phyloP scores from a whole-genome alignment of 1,139 yeast genomes.

The Pichia terricola region DNA sequence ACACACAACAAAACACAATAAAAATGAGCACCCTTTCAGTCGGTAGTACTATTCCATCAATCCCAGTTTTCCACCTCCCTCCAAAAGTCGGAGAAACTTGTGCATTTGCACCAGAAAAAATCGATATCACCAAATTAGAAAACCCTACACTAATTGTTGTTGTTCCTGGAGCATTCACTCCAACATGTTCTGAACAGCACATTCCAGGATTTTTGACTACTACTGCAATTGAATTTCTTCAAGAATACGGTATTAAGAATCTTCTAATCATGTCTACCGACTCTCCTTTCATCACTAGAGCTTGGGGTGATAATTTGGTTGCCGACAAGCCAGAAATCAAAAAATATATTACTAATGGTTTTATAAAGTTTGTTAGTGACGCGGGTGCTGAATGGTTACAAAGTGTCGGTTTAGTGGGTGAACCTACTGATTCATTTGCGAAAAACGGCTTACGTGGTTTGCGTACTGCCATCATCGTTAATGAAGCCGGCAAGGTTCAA shows the following conservation, averaged over 20 bases:
- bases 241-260: slow-evolving; percentile 61
- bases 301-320: slow-evolving; percentile 73
- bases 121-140: slow-evolving; percentile 14
- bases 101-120: slow-evolving; percentile 5
- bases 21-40: background rate
- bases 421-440: slow-evolving; percentile 51
- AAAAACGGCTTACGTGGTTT: slow-evolving; percentile 25
- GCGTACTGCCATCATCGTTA: slow-evolving; percentile 15
- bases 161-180: slow-evolving; percentile 91
- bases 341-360: slow-evolving; percentile 25
- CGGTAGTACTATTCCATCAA: slow-evolving; percentile 5
- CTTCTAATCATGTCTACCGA: slow-evolving; percentile 68
- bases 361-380: slow-evolving; percentile 63
- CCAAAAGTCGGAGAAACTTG: slow-evolving; percentile 10
- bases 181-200: slow-evolving; percentile 76
- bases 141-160: slow-evolving; percentile 44
- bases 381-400: slow-evolving; percentile 28
- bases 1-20: too few species aligned
- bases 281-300: slow-evolving; percentile 71
- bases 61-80: slow-evolving; percentile 7
- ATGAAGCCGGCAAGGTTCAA: slow-evolving; percentile 42
- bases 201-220: slow-evolving; percentile 63
- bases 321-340: slow-evolving; percentile 14
- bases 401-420: slow-evolving; percentile 16
- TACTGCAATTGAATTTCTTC: slow-evolving; percentile 34